Evolutionary conservation across 208 protist genomes (phyloP), one percentile per base, ranked within the genome.

Genomic region (Trypanosoma rangeli): DNA sequence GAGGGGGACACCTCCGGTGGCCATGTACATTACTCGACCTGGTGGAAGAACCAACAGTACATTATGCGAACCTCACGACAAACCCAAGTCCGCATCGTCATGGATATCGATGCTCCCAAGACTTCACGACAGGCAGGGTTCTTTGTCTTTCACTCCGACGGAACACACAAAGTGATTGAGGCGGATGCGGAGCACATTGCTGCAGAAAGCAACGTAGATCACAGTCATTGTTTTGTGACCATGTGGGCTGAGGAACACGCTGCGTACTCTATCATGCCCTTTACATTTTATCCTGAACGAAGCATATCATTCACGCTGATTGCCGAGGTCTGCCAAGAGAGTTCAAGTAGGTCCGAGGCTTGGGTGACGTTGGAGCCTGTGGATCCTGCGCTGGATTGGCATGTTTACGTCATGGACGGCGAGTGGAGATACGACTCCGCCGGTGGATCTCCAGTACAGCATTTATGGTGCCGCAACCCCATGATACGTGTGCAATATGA

Each of bases 1-100:
- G 50, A 73, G 13, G 59, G 55, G 5, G 78, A 80, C 13, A 78
- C 74, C 54, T 92, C 88, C 8, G 92, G 92, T 35, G 92, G 92
- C 13, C 81, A 87, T 70, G 65, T 89, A 18, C 83, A 92, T 70
- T 96, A 85, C 69, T 66, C 86, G 57, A 90, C 89, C n/a, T 96
- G 92, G 89, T 90, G 87, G 83, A 77, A 82, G 31, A 96, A 94
- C 71, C 83, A 81, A 13, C 92, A 96, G 73, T 94, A 90, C 74
- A 28, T 73, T 57, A 69, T 96, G 68, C 72, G 66, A 9, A 57
- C 82, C 18, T 93, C 87, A 13, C 78, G 76, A 53, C 29, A 46
- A 22, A 66, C 86, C 12, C 71, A 68, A 20, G 83, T 93, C 22
- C 66, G 69, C 13, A 72, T 95, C 29, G 60, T 79, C 13, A 79